Percentiles rank a stretch among this genome's conserved stretches.
These are phyloP conservation scores for Plasmodium reichenowi DNA, from an alignment of 169 alveolate species.

Conservation along the genomic window DNA sequence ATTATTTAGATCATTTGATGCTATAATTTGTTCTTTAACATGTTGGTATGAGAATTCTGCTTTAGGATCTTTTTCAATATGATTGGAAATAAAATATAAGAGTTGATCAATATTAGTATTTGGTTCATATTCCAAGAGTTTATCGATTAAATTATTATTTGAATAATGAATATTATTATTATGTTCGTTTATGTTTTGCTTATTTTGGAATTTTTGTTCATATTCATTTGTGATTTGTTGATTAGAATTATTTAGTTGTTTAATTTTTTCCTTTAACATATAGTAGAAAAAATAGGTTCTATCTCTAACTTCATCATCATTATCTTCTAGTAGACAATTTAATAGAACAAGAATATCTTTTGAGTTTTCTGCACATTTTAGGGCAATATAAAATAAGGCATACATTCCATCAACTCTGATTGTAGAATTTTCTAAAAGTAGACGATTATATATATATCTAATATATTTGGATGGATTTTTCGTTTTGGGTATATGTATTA, in stretches of 20 bases:
- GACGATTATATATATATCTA: constrained; percentile 96
- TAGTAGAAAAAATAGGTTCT: constrained; percentile 80
- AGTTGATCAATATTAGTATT: constrained; percentile 16
- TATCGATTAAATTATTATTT: not conserved
- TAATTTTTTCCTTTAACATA: constrained; percentile 42
- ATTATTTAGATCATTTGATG: not conserved
- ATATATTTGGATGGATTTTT: constrained; percentile 93
- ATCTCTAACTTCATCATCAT: constrained; percentile 88
- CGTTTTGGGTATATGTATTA: constrained; percentile 93
- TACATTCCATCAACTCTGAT: constrained; percentile 98
- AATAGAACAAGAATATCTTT: constrained; percentile 81
- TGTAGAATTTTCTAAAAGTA: constrained; percentile 95
- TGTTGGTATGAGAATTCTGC: constrained; percentile 31
- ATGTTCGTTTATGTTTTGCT: not conserved
- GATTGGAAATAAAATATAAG: constrained; percentile 19
- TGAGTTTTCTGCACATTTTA: constrained; percentile 80
- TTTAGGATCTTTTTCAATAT: constrained; percentile 2
- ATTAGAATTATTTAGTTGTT: not conserved
- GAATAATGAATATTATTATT: not conserved
- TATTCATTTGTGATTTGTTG: not conserved
- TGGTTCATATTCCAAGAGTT: constrained; percentile 3
- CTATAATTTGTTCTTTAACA: constrained; percentile 23
- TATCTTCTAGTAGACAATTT: constrained; percentile 80
- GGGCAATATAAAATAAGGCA: constrained; percentile 94
- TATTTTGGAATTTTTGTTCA: constrained; percentile 31